Conservation (phyloP, 176 grass and related monocot genomes). For the Saccharum spontaneum region DNA sequence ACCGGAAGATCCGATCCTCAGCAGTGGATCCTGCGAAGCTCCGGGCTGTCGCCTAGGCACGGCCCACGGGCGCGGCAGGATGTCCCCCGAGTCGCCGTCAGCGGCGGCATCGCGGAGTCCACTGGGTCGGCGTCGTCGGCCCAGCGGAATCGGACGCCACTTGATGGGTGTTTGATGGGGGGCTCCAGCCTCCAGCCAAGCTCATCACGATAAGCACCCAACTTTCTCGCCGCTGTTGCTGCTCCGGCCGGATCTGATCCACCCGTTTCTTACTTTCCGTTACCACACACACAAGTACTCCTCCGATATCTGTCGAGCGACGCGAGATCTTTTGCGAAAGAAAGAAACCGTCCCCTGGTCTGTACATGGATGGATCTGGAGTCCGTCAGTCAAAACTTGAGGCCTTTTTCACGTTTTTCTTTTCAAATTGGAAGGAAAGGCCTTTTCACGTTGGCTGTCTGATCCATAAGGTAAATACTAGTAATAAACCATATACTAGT, state of each 20-base stretch:
- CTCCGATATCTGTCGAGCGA: not conserved
- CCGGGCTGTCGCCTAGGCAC: not conserved
- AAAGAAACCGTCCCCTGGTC: not conserved
- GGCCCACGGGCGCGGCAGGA: not conserved
- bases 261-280: not conserved
- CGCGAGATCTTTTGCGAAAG: not conserved
- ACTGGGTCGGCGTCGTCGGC: not conserved
- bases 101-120: not conserved
- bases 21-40: not conserved
- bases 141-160: slow-evolving; percentile 12
- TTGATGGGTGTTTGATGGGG: not conserved
- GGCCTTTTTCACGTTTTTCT: too few species aligned
- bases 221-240: not conserved
- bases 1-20: not conserved
- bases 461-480: too few species aligned
- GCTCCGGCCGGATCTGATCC: not conserved
- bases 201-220: not conserved
- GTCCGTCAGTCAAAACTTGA: too few species aligned
- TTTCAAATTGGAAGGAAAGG: too few species aligned
- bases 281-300: not conserved
- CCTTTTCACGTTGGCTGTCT: too few species aligned
- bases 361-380: too few species aligned
- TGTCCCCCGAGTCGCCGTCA: not conserved
- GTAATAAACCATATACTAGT: too few species aligned
- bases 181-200: not conserved